A percentile compares a stretch with the other conserved stretches of the same genome.
Evolutionary conservation across 129 eudicot genomes (phyloP).

Genomic region (Chrysanthemum seticuspe): DNA sequence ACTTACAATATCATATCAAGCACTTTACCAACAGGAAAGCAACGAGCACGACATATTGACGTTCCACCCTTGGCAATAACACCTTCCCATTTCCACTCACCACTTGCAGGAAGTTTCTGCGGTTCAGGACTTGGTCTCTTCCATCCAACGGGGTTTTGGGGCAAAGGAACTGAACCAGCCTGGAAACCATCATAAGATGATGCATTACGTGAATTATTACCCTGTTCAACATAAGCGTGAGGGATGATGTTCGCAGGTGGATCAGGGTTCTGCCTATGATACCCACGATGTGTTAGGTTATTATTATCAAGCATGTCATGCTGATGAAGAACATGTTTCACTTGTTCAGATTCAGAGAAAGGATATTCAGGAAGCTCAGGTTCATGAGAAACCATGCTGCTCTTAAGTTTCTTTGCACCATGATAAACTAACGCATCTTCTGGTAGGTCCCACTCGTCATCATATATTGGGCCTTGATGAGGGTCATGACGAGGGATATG

Average conservation of each 20-base stretch:
- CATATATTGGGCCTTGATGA: conserved; percentile 46
- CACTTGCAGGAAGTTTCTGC: conserved; percentile 39
- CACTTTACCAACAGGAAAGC: conserved; percentile 92
- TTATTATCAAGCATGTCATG: conserved; percentile 38
- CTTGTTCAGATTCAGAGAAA: conserved; percentile 55
- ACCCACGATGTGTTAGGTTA: conserved; percentile 37
- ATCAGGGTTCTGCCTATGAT: conserved; percentile 50
- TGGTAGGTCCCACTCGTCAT: conserved; percentile 86
- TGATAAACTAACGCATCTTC: conserved; percentile 60
- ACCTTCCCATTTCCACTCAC: conserved; percentile 97
- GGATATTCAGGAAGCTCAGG: conserved; percentile 90
- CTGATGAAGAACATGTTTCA: conserved; percentile 42
- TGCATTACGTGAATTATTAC: conserved; percentile 35
- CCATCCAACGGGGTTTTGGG: conserved; percentile 47
- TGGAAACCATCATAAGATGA: conserved; percentile 48
- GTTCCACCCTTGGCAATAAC: conserved; percentile 89
- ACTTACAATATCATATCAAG: conserved; percentile 83
- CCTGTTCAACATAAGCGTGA: conserved; percentile 36
- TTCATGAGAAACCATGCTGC: conserved; percentile 41
- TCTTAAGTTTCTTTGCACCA: conserved; percentile 71
- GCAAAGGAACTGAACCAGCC: conserved; percentile 34
- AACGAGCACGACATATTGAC: conserved; percentile 90
- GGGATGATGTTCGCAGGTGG: conserved; percentile 35
- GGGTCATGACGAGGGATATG: conserved; percentile 30
- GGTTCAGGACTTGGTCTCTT: conserved; percentile 57